phyloP scores from a whole-genome alignment of 1,284 basidiomycete genomes.

The Psilocybe mexicana region DNA sequence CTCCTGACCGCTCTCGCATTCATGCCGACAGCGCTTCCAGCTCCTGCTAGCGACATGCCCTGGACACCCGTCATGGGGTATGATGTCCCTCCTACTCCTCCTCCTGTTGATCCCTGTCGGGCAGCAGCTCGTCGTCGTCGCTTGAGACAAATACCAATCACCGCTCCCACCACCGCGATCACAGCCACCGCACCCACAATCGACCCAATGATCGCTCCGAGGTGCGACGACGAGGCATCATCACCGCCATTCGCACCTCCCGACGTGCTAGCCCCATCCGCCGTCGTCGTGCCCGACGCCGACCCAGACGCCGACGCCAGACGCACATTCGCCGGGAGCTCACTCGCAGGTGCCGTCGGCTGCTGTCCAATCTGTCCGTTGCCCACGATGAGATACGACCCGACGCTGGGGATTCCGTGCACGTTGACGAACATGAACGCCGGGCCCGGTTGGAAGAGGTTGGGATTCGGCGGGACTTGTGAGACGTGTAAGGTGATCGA shows the following conservation, averaged over 20 bases:
- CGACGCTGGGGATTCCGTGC: constrained; percentile 82
- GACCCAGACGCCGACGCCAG: constrained; percentile 42
- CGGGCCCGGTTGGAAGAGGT: constrained; percentile 85
- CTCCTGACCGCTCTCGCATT: constrained; percentile 28
- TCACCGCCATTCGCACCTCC: background rate
- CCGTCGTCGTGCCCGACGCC: constrained; percentile 31
- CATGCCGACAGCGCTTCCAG: constrained; percentile 17
- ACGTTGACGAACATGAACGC: constrained; percentile 80
- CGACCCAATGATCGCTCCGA: constrained; percentile 49
- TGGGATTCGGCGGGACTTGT: constrained; percentile 80
- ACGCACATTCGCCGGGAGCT: constrained; percentile 55
- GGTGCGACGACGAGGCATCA: constrained; percentile 20
- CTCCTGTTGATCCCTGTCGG: constrained; percentile 4
- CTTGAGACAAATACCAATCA: constrained; percentile 46
- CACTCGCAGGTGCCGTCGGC: constrained; percentile 42
- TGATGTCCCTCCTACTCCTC: constrained; percentile 17
- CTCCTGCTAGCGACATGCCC: constrained; percentile 13
- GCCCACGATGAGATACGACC: constrained; percentile 77
- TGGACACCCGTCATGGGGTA: constrained; percentile 29
- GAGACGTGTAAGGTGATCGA: constrained; percentile 74
- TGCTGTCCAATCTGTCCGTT: constrained; percentile 75
- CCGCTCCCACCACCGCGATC: constrained; percentile 49
- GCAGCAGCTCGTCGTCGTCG: constrained; percentile 45
- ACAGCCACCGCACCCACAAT: constrained; percentile 51
- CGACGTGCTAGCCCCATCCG: background rate